Base-by-base conservation (phyloP, 805 yeast species). In the Candida broadrunensis region DNA sequence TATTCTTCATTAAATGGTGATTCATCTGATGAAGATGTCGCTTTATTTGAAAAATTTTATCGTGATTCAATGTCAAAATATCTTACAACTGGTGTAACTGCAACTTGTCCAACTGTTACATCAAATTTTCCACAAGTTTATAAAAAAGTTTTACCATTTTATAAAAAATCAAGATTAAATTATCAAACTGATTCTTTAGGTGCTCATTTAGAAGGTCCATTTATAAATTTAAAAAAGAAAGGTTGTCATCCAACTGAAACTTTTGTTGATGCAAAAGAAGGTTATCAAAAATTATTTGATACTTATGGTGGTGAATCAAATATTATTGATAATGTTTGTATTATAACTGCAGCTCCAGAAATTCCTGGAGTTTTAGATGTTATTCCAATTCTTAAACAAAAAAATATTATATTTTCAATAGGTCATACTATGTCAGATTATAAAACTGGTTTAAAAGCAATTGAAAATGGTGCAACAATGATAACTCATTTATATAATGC, bases 121-220 rank as follows among this genome's bases (percentile, higher is more conserved):
- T 72, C 80, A 4, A 73, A 70, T 30, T 71, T 69, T 48, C 72
- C 75, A 5, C 67, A 70, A 36, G 77, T 74, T 25, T 78, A 78
- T 54, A 55, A 55, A 17, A 69, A 65, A 43, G 75, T 74, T 9
- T 60, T 78, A 38, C 79, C 78, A 5, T 46, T 66, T 20, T 63
- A 75, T 44, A 58, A 58, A 15, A 59, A 61, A 24, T 55, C 65
- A 11, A 55, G 77, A 27, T 47, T 56, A 2, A 21, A 48, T 25
- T 45, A 49, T 36, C 64, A 58, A 51, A 52, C 70, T 13, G 80
- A 75, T 50, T 66, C 73, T 3, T 58, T 78, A 41, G 83, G 83
- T 9, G 79, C 79, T n/a, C 83, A 78, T 51, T 57, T 74, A 30
- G 83, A 78, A 48, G 83, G 83, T 5, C 83, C 83, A 6, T 77